A percentile compares a stretch with the other conserved stretches of the same genome.
These are phyloP conservation scores for Suhomyces kilbournensis DNA, from an alignment of 805 yeast species.

Conservation along the genomic window DNA sequence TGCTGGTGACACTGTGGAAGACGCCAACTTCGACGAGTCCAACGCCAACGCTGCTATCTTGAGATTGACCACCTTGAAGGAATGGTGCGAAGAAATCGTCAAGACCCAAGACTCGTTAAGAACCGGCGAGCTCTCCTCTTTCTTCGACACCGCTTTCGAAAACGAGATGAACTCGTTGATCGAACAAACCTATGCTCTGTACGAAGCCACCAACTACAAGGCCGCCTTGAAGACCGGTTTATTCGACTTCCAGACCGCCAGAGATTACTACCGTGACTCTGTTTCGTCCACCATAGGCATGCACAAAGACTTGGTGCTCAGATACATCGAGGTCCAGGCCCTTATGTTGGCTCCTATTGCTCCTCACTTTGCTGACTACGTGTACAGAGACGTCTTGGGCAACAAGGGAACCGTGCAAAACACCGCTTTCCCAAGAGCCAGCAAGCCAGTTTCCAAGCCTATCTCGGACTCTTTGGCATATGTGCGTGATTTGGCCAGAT, in stretches of 20 bases:
- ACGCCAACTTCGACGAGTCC: slow-evolving; percentile 95
- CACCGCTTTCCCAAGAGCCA: slow-evolving; percentile 78
- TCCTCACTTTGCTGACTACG: slow-evolving; percentile 91
- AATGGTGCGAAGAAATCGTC: slow-evolving; percentile 86
- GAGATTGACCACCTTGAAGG: slow-evolving; percentile 86
- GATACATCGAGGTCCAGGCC: slow-evolving; percentile 84
- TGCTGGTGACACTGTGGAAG: slow-evolving; percentile 97
- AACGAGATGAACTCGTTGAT: slow-evolving; percentile 87
- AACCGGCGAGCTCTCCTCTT: slow-evolving; percentile 48
- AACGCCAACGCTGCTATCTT: slow-evolving; percentile 97
- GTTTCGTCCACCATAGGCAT: slow-evolving; percentile 53
- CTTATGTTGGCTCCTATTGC: slow-evolving; percentile 87
- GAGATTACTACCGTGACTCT: slow-evolving; percentile 94
- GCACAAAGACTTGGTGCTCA: slow-evolving; percentile 79
- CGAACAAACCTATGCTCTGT: slow-evolving; percentile 69
- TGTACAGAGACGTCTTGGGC: slow-evolving; percentile 79
- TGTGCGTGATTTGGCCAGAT: slow-evolving; percentile 72
- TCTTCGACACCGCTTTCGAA: slow-evolving; percentile 87
- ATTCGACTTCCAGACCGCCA: slow-evolving; percentile 90
- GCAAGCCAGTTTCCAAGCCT: slow-evolving; percentile 59
- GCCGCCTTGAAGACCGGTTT: slow-evolving; percentile 86
- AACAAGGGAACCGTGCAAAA: slow-evolving; percentile 65
- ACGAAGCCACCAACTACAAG: slow-evolving; percentile 74
- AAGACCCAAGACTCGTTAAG: slow-evolving; percentile 48
- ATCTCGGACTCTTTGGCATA: slow-evolving; percentile 71